Conservation (phyloP, 2,329 filamentous ascomycete species). For the Aureobasidium sp. region DNA sequence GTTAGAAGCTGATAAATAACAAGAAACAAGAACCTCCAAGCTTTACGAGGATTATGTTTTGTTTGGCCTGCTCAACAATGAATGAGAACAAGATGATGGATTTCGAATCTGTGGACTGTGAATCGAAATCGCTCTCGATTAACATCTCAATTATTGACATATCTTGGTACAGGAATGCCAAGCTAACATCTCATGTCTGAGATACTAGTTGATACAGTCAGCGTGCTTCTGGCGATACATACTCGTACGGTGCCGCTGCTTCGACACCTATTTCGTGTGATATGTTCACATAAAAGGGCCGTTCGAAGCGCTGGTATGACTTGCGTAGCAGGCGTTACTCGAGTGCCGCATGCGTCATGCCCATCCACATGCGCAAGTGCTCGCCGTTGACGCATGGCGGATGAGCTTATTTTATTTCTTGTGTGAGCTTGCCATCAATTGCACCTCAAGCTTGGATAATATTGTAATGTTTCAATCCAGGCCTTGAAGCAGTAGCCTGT, state of each 20-base stretch:
- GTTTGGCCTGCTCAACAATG: too few species aligned
- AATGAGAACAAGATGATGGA: too few species aligned
- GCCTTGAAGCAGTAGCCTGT: too few species aligned
- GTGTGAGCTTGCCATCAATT: not conserved
- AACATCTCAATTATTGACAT: not conserved
- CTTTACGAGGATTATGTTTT: too few species aligned
- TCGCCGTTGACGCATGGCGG: not conserved
- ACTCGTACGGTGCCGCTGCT: not conserved
- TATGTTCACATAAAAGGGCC: not conserved
- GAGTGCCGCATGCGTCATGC: slow-evolving; percentile 4
- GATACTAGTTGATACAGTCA: not conserved
- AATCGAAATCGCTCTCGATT: not conserved
- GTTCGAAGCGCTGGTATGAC: not conserved
- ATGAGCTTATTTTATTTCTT: not conserved
- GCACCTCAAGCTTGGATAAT: not conserved
- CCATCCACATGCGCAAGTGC: not conserved
- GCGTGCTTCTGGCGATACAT: not conserved
- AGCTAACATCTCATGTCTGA: not conserved
- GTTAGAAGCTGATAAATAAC: too few species aligned
- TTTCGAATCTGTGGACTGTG: too few species aligned
- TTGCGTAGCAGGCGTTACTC: not conserved
- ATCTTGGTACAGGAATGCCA: too few species aligned
- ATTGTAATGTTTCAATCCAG: not conserved
- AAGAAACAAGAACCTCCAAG: too few species aligned
- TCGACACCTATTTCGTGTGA: not conserved